A percentile compares a stretch with the other conserved stretches of the same genome.
These are phyloP conservation scores for Yamadazyma taylorii DNA, from an alignment of 1,139 yeast genomes.

Conservation along the genomic window DNA sequence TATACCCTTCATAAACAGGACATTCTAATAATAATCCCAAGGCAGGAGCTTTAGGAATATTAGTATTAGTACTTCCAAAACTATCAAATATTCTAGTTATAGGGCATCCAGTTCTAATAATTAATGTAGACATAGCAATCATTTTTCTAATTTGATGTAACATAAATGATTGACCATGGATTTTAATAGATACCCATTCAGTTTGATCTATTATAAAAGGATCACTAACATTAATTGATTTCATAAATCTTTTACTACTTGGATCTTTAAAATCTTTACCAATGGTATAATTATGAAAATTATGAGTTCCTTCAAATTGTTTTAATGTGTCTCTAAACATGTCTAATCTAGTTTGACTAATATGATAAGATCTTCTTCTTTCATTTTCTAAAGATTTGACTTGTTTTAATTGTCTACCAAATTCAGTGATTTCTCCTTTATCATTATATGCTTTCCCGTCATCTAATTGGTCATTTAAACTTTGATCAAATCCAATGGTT, in stretches of 20 bases:
- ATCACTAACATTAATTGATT: conserved; percentile 73
- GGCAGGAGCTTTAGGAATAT: conserved; percentile 98
- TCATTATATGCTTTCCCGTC: conserved; percentile 29
- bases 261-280: conserved; percentile 89
- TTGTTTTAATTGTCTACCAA: conserved; percentile 49
- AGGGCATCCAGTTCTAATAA: conserved; percentile 86
- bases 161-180: conserved; percentile 98
- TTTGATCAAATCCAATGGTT: conserved; percentile 46
- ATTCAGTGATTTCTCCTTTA: conserved; percentile 38
- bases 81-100: conserved; percentile 73
- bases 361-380: conserved; percentile 68
- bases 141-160: conserved; percentile 96
- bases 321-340: conserved; percentile 67
- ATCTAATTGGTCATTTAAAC: conserved; percentile 20
- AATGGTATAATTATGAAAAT: conserved; percentile 91
- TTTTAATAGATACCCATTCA: conserved; percentile 94
- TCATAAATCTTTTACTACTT: conserved; percentile 81
- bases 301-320: conserved; percentile 82
- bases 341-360: conserved; percentile 59
- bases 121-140: conserved; percentile 93
- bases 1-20: conserved; percentile 89
- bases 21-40: conserved; percentile 85
- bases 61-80: conserved; percentile 70
- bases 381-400: conserved; percentile 67
- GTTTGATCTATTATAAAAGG: conserved; percentile 92